A percentile compares a stretch with the other conserved stretches of the same genome.
These are phyloP conservation scores for Trichaptum fuscoviolaceum DNA, from an alignment of 768 basidiomycete genomes.

Conservation along the genomic window DNA sequence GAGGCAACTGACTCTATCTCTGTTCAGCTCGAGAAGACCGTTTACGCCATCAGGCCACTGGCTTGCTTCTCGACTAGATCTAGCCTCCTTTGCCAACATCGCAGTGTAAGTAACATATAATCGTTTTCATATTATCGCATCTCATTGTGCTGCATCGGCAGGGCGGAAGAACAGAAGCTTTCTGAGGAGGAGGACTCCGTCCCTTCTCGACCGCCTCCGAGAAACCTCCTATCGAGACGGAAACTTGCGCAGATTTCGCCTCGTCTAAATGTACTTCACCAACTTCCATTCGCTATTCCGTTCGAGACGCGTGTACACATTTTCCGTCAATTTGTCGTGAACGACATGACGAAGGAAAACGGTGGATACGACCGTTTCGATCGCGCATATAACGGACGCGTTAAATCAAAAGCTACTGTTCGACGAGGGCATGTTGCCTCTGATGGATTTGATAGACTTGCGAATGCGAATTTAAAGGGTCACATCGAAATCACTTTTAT, in stretches of 20 bases:
- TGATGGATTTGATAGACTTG: slow-evolving; percentile 85
- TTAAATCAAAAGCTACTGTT: slow-evolving; percentile 43
- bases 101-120: slow-evolving; percentile 54
- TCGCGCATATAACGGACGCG: slow-evolving; percentile 16
- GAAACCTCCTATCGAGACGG: slow-evolving; percentile 47
- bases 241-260: slow-evolving; percentile 75
- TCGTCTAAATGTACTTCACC: slow-evolving; percentile 85
- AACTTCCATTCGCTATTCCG: slow-evolving; percentile 93
- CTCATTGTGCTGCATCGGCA: slow-evolving; percentile 20
- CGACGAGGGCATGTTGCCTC: slow-evolving; percentile 76
- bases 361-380: slow-evolving; percentile 7
- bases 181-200: slow-evolving; percentile 19
- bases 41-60: slow-evolving; percentile 86
- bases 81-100: slow-evolving; percentile 76
- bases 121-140: not conserved
- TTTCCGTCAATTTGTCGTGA: slow-evolving; percentile 77
- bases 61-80: slow-evolving; percentile 60
- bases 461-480: slow-evolving; percentile 74
- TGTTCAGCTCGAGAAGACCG: slow-evolving; percentile 65
- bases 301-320: slow-evolving; percentile 89
- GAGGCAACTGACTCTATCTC: slow-evolving; percentile 10
- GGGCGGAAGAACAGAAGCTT: slow-evolving; percentile 61
- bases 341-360: slow-evolving; percentile 39
- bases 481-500: slow-evolving; percentile 87
- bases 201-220: slow-evolving; percentile 12